Percentiles rank a stretch among this genome's conserved stretches.
These are phyloP conservation scores for Xylaria sp. DNA, from an alignment of 495 filamentous ascomycete genomes.

Conservation along the genomic window DNA sequence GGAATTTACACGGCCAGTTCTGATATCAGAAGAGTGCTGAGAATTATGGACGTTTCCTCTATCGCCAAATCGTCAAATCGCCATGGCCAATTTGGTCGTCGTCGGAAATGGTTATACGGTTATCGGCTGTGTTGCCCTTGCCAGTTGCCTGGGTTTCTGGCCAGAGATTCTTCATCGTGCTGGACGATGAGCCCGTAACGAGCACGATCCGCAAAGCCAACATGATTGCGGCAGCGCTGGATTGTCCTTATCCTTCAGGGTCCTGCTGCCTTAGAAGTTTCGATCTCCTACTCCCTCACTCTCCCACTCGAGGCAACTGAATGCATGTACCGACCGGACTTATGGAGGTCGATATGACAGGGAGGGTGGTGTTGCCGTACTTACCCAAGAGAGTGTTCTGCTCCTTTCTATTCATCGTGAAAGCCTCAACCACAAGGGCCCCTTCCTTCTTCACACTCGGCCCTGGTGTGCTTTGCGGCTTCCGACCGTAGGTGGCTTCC, in stretches of 20 bases:
- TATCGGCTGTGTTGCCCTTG: neutral
- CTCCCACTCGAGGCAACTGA: neutral
- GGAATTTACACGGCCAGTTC: too few species aligned
- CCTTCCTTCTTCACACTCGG: neutral
- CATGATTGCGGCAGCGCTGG: neutral
- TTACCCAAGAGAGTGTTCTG: conserved; percentile 33
- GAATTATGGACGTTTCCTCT: too few species aligned
- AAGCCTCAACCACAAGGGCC: neutral
- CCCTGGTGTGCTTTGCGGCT: neutral
- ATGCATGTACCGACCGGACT: neutral
- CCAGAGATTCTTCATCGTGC: neutral
- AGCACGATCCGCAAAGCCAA: neutral
- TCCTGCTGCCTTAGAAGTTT: neutral
- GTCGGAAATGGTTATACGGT: neutral
- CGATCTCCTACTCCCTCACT: neutral
- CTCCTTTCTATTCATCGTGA: conserved; percentile 35
- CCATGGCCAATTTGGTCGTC: neutral
- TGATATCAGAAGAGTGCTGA: too few species aligned
- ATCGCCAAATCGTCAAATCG: neutral
- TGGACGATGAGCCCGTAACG: neutral
- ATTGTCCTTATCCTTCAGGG: neutral
- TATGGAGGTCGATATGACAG: neutral
- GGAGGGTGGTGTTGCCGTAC: conserved; percentile 17
- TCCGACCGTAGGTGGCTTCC: neutral
- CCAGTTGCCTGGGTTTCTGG: too few species aligned